Conservation (phyloP, 495 filamentous ascomycete species). For the Penicillium daleae region DNA sequence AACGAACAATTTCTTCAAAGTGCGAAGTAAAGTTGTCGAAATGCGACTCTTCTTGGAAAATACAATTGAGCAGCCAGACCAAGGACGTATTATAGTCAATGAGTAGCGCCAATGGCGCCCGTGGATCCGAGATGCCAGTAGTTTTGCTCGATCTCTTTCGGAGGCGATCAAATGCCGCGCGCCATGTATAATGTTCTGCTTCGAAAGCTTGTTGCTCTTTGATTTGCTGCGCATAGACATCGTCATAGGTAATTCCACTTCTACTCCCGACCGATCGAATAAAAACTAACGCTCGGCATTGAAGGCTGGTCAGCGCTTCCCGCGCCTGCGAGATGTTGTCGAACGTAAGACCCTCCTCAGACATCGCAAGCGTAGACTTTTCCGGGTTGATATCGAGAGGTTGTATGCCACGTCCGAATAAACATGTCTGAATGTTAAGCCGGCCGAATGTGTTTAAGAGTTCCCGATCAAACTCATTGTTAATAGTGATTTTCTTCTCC, state of each 20-base stretch:
- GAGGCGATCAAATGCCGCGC: constrained; percentile 19
- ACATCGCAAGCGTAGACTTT: background rate
- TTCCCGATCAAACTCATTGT: constrained; percentile 12
- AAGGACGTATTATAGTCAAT: constrained; percentile 14
- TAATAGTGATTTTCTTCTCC: background rate
- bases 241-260: background rate
- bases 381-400: background rate
- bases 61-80: constrained; percentile 20
- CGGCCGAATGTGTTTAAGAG: constrained; percentile 24
- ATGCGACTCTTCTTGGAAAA: constrained; percentile 12
- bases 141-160: constrained; percentile 1
- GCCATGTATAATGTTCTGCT: constrained; percentile 18
- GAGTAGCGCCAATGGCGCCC: constrained; percentile 17
- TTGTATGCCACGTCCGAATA: background rate
- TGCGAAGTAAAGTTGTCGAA: constrained; percentile 17
- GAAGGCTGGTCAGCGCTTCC: constrained; percentile 3
- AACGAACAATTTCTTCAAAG: constrained; percentile 20
- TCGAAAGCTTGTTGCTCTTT: background rate
- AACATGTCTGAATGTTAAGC: constrained; percentile 21
- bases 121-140: constrained; percentile 14
- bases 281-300: constrained; percentile 6
- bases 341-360: background rate
- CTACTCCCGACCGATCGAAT: background rate
- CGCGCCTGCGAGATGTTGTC: constrained; percentile 4
- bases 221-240: constrained; percentile 11